Base-by-base conservation (phyloP, 2,329 filamentous ascomycete species). In the Alternaria triticina region DNA sequence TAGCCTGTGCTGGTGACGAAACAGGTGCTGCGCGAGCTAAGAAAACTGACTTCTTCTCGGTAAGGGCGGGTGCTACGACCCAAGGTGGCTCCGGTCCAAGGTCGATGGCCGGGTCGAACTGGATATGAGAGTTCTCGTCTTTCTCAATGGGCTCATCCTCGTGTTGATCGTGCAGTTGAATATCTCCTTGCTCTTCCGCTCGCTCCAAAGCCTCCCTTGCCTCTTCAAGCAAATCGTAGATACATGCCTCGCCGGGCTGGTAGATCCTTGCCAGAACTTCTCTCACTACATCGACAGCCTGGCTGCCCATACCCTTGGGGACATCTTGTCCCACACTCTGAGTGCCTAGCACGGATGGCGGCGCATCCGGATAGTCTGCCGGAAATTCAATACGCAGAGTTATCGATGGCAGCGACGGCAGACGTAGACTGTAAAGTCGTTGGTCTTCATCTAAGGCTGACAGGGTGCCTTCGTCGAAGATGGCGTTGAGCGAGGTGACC, bases 211-310 rank as follows among this genome's bases (percentile, higher is more conserved):
- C 74, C 63, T 84, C 83, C 30, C 79, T 79, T 0, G 82, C 82
- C 69, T 87, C 87, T 69, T 97, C 94, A 40, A 97, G 86, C n/a
- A 96, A 86, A 76, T 97, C 95, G 73, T 94, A 99, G 4, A 99
- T 83, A 74, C 94, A 97, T 22, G 97, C 93, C 56, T 88, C 86
- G 0, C 93, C 94, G 0, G 89, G 86, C 56, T 86, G 85, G 78
- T 90, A 97, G 5, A 92, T 86, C n/a, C 84, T 83, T 1, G 83
- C 84, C 30, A 97, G 81, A 0, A 90, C 89, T 36, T 89, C 84
- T 28, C 89, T 84, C 61, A 96, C 89, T 3, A 92, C 80, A 3
- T 87, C 86, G n/a, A 94, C 84, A 54, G 93, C 87, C 55, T 88
- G 84, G 54, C 87, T 89, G 2, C 93, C 93, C 65, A 91, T 89